Base-by-base conservation (phyloP, 176 grass and related monocot genomes). In the Saccharum officinarum region DNA sequence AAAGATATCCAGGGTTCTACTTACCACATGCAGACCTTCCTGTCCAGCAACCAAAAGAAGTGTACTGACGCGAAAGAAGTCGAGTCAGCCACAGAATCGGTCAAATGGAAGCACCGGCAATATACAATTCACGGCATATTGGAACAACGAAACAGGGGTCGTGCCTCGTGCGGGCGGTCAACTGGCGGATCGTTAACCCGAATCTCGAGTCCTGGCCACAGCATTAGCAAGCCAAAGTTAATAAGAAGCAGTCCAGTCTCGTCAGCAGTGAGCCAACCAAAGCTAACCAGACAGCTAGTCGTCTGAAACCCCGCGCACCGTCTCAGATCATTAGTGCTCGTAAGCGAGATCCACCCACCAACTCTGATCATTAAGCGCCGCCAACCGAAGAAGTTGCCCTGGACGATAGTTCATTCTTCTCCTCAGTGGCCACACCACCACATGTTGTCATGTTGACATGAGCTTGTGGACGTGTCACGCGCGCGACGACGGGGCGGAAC, bases 31-130 rank as follows among this genome's bases (percentile, higher is more conserved):
- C n/a, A 76, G 28, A 9, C 40, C 8, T 41, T 2, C 34, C 2
- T 4, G 40, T 47, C 23, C 25, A 30, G 17, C 9, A 7, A n/a
- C 8, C 30, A 33, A n/a, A 52, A 52, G 1, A 50, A 50, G 49
- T 52, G 15, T 16, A 18, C 49, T 52, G 16, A 52, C 6, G 50
- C 50, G 17, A 54, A 54, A 54, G 7, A 45, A 69, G 13, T 59
- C 13, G 72, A 71, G 49, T 45, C 72, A 63, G 17, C 41, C 12
- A 0, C 20, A 47, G 34, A 68, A 23, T 63, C n/a, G 15, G 62
- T 81, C 64, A 82, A 69, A 30, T 54, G 1, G 66, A 81, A 71
- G 60, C 41, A 54, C 80, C 9, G 64, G 83, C 4, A 11, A 17
- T 79, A 81, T 41, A 80, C 22, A 85, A 88, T 5, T 11, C 40